Evolutionary conservation across 768 basidiomycete species (phyloP), one percentile per base, ranked within the genome.

Genomic region (Mrakia hoshinonis): DNA sequence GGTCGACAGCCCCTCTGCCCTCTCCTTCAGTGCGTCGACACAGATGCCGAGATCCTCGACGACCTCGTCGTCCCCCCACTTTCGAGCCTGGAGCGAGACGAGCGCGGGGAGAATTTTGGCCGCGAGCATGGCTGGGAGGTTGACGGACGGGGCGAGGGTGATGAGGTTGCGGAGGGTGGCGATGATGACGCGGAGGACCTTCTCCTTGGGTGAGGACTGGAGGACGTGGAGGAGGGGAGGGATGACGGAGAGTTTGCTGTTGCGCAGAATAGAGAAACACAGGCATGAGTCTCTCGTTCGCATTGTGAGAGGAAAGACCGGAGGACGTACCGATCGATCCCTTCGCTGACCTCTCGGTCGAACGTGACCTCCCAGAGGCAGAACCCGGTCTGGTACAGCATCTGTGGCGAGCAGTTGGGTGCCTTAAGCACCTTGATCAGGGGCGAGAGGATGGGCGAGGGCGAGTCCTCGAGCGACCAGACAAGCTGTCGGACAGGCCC

Each of bases 291-390:
- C 43, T 2, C 31, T 24, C 54, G 3, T 22, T 39, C n/a, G 29
- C 15, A 60, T 20, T 75, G 18, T n/a, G 62, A 34, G 18, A 54
- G 22, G 24, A 69, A 54, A 73, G 52, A 65, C 20, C 29, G 39
- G 58, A 67, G 0, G 0, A 80, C 86, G 60, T 72, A 93, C 94
- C 87, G 87, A 81, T 97, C 91, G 76, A 97, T 87, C 65, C 90
- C 84, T 74, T 89, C 86, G 0, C 94, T 90, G 38, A 96, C 84
- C 47, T 87, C 85, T 76, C 86, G 84, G 77, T 99, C 92, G 74
- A 96, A 99, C 0, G 92, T 90, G 69, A 98, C 81, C 64, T 97
- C 81, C 96, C 96, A 99, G 73, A 97, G 82, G 78, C 91, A 95
- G 78, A 92, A 90, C 31, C 86, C 86, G 52, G 93, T 87, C 83